These are phyloP conservation scores for Wickerhamomyces chambardii DNA, from an alignment of 805 yeast genomes.

Conservation along the genomic window DNA sequence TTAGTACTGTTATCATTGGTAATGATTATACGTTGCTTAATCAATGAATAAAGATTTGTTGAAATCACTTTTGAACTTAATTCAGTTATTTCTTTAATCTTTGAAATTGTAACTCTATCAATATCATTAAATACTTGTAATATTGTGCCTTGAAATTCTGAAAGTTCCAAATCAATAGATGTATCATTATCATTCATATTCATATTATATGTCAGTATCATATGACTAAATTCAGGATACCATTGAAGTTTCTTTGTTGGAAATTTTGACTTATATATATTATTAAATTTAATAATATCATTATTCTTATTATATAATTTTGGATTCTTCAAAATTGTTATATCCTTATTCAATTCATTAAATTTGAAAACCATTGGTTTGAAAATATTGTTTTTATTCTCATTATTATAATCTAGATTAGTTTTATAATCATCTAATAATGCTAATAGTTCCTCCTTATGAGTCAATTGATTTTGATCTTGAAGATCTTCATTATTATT, in stretches of 20 bases:
- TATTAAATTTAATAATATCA: too few relatives aligned
- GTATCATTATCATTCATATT: too few relatives aligned
- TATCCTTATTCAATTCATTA: conserved; percentile 11
- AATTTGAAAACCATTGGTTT: conserved; percentile 11
- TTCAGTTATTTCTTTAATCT: conserved; percentile 5
- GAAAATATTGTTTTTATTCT: conserved; percentile 5
- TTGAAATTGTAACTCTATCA: conserved; percentile 6
- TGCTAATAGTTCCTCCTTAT: too few relatives aligned
- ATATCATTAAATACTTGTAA: conserved; percentile 11
- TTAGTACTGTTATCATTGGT: too few relatives aligned
- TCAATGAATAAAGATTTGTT: conserved; percentile 14
- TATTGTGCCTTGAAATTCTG: conserved; percentile 11
- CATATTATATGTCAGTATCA: conserved; percentile 1
- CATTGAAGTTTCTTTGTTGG: conserved; percentile 8
- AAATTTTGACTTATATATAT: background rate
- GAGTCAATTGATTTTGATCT: too few relatives aligned
- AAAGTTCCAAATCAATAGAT: conserved; percentile 12
- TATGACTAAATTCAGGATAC: conserved; percentile 13
- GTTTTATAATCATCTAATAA: background rate
- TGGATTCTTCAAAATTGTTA: background rate
- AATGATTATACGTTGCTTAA: too few relatives aligned
- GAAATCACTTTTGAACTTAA: conserved; percentile 9
- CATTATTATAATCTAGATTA: too few relatives aligned
- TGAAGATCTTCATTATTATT: too few relatives aligned
- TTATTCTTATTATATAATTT: too few relatives aligned